Base-by-base conservation (phyloP, 2,329 filamentous ascomycete species). In the Fusarium chlamydosporum region DNA sequence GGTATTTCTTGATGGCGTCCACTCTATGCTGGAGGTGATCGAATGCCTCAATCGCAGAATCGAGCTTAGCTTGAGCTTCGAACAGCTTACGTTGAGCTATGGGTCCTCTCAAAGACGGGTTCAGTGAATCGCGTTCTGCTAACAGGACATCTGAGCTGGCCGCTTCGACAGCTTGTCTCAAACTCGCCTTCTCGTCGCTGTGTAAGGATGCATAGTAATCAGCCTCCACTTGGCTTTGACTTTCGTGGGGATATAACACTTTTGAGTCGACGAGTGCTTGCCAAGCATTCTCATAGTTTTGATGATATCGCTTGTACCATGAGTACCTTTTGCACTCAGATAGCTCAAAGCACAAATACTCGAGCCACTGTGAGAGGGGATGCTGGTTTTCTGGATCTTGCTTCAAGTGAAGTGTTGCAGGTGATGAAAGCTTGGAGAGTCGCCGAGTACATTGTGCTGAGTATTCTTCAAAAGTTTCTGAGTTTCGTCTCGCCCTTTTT, bases 291-390 rank as follows among this genome's bases (percentile, higher is more conserved):
- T 66, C 37, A 37, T 73, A 72, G 8, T 60, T 38, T 29, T 34
- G 23, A n/a, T 61, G 48, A n/a, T 56, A 46, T 6, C 48, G 13
- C 23, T 53, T 67, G 56, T 74, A 75, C 56, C 61, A 57, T 9
- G 64, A 61, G 34, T 62, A 53, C 15, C 35, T 54, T 16, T 67
- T 54, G 37, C 57, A 60, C 41, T 58, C 56, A 7, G 48, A 51
- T 41, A 74, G 54, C 60, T 77, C 69, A 53, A 70, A 80, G 45
- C 56, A 65, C 20, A 80, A 67, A 56, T 78, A 81, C 65, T 82
- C 80, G 52, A 82, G 78, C 79, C 79, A 82, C 9, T 76, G 79
- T 40, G 78, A 75, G 31, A 80, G 51, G 40, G 73, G 64, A 53
- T 79, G 74, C 61, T 82, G 76, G 2, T 70, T 57, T 47, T 56